Evolutionary conservation across 192 early-diverging fungal genomes (phyloP).

Genomic region (Backusella tuberculispora): DNA sequence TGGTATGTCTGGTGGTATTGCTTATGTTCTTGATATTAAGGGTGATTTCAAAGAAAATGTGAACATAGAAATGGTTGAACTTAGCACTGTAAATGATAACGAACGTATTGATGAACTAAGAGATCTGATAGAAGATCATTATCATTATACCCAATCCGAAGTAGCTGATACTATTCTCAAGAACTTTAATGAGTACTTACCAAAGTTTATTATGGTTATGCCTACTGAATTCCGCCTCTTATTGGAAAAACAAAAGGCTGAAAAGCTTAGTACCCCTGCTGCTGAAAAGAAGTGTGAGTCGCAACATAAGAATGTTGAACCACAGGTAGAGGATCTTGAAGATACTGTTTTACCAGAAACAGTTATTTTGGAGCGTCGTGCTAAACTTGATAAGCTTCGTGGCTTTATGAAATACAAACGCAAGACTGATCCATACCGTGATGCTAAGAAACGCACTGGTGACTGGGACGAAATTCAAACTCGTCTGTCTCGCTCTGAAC

Average conservation of each 20-base stretch:
- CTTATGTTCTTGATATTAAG: constrained; percentile 84
- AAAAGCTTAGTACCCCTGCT: constrained; percentile 34
- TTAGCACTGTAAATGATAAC: constrained; percentile 77
- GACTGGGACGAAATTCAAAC: constrained; percentile 97
- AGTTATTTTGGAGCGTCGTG: constrained; percentile 67
- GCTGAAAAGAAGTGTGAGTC: constrained; percentile 9
- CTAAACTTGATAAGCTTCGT: constrained; percentile 86
- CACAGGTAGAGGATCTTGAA: constrained; percentile 85
- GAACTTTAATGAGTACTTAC: constrained; percentile 71
- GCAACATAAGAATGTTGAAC: constrained; percentile 51
- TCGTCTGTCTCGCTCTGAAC: constrained; percentile 77
- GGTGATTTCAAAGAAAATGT: constrained; percentile 70
- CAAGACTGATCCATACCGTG: constrained; percentile 86
- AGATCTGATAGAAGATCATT: constrained; percentile 81
- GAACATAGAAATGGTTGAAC: constrained; percentile 92
- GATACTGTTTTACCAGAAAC: constrained; percentile 84
- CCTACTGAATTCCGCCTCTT: constrained; percentile 90
- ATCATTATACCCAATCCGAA: constrained; percentile 77
- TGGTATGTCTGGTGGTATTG: constrained; percentile 97
- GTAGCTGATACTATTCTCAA: constrained; percentile 72
- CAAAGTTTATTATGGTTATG: constrained; percentile 92
- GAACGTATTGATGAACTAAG: constrained; percentile 81
- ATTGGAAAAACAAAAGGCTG: constrained; percentile 66
- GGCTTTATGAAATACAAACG: constrained; percentile 97
- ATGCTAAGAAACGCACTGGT: constrained; percentile 72